Evolutionary conservation across 2,329 filamentous ascomycete species (phyloP).

Genomic region (Diaporthe humulicola): DNA sequence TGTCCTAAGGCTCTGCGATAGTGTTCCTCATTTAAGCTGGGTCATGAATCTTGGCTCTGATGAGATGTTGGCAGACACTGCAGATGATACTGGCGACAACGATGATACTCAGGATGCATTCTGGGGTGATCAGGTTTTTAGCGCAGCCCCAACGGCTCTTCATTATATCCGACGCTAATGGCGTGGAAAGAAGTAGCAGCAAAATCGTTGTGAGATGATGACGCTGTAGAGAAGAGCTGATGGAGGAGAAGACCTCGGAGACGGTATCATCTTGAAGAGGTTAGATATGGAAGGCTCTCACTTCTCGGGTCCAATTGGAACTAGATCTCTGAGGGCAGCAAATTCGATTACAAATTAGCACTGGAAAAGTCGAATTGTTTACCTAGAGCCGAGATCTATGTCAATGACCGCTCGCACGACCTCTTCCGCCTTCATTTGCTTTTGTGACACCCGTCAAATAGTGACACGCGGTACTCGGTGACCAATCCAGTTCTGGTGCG

Average conservation of each 20-base stretch:
- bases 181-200: neutral
- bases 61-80: too few relatives aligned
- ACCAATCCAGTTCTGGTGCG: neutral
- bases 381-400: neutral
- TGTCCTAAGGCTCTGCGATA: too few relatives aligned
- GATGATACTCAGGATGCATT: neutral
- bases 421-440: neutral
- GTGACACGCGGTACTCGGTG: neutral
- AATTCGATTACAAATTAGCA: neutral
- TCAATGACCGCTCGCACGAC: neutral
- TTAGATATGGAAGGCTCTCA: neutral
- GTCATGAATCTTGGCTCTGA: too few relatives aligned
- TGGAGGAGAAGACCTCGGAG: neutral
- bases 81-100: too few relatives aligned
- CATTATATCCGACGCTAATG: neutral
- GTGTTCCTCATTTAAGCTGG: too few relatives aligned
- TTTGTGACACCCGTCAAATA: slow-evolving; percentile 8
- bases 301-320: neutral
- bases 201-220: neutral
- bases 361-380: neutral
- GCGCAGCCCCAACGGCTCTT: neutral
- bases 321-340: neutral
- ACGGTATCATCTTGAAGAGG: too few relatives aligned
- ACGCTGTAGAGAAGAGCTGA: neutral
- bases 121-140: neutral